These are phyloP conservation scores for Tylopilus sp. DNA, from an alignment of 1,284 basidiomycete species.

Conservation along the genomic window DNA sequence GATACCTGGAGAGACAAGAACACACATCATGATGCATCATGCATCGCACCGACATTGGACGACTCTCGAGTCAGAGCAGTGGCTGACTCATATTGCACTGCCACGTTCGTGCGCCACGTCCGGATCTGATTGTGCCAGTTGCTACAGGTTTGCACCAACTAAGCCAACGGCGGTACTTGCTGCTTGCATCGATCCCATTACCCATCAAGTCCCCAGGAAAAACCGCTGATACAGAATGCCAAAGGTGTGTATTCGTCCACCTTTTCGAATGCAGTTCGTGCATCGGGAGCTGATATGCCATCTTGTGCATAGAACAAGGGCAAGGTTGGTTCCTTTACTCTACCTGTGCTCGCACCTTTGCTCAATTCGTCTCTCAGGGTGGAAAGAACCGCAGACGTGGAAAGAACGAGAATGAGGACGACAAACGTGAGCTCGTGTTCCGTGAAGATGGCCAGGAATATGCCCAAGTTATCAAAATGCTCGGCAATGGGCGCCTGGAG, in stretches of 20 bases:
- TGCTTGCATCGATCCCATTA: conserved; percentile 7
- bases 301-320: conserved; percentile 74
- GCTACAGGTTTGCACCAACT: not conserved
- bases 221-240: conserved; percentile 29
- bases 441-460: conserved; percentile 99
- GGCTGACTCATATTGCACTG: conserved; percentile 27
- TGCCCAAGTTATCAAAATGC: conserved; percentile 98
- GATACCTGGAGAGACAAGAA: not conserved
- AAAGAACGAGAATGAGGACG: conserved; percentile 99
- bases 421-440: conserved; percentile 99
- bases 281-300: conserved; percentile 14
- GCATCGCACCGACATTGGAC: no score
- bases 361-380: conserved; percentile 67
- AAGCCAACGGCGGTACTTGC: not conserved
- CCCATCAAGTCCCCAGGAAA: conserved; percentile 1
- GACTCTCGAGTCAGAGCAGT: no score
- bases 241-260: conserved; percentile 27
- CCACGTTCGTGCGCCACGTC: conserved; percentile 13
- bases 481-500: conserved; percentile 97
- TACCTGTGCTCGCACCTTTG: conserved; percentile 3
- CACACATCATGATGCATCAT: not conserved
- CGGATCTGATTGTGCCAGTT: conserved; percentile 9
- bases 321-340: conserved; percentile 63
- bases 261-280: no score
- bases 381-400: conserved; percentile 99